phyloP scores from a whole-genome alignment of 2,329 filamentous ascomycete species.

The Elsinoe perseae region DNA sequence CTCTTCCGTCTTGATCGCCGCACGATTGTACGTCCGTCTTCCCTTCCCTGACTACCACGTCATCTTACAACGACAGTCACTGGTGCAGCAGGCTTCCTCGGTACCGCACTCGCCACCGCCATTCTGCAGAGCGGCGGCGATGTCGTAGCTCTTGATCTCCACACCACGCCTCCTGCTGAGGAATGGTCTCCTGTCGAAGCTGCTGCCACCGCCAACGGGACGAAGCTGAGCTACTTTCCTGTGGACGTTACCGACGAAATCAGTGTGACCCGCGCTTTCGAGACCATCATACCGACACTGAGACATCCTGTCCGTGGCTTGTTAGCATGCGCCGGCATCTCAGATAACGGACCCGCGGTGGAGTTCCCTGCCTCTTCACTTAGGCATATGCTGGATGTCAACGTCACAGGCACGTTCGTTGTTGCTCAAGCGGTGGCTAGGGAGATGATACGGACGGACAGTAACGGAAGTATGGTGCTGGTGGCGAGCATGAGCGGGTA shows the following conservation, averaged over 20 bases:
- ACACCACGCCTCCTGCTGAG: not conserved
- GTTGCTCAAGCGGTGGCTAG: conserved; percentile 29
- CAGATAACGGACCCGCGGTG: conserved; percentile 25
- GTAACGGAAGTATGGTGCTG: conserved; percentile 32
- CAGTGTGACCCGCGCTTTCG: not conserved
- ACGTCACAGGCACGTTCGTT: conserved; percentile 33
- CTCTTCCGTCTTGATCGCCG: conserved; percentile 12
- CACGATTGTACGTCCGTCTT: conserved; percentile 5
- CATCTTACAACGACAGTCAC: conserved; percentile 3
- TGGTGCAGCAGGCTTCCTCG: conserved; percentile 11
- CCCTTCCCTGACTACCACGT: not conserved
- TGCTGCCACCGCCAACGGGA: not conserved
- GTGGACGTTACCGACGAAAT: conserved; percentile 4
- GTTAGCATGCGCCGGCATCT: conserved; percentile 25
- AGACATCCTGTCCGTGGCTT: conserved; percentile 19
- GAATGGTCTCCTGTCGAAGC: not conserved
- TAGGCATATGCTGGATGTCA: conserved; percentile 32
- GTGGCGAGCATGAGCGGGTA: conserved; percentile 34
- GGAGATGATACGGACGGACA: conserved; percentile 27
- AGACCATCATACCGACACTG: not conserved
- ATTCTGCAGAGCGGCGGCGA: conserved; percentile 12
- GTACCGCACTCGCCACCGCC: not conserved
- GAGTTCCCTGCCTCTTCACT: conserved; percentile 30
- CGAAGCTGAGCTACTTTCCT: not conserved
- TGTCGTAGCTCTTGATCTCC: conserved; percentile 9